Base-by-base conservation (phyloP, 768 basidiomycete species). In the Lentinula boryana region DNA sequence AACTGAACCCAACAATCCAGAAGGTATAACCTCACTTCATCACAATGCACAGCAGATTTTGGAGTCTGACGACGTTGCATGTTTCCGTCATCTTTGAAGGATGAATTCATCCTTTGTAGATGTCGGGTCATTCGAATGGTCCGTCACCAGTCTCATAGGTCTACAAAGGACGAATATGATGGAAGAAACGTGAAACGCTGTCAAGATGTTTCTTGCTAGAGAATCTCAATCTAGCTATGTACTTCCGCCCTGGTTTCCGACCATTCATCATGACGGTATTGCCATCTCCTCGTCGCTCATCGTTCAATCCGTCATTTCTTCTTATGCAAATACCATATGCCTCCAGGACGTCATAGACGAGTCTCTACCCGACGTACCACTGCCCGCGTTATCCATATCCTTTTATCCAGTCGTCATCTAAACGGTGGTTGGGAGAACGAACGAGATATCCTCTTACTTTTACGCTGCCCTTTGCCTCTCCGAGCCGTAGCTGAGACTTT, bases 321-420 rank as follows among this genome's bases (percentile, higher is more conserved):
- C 58, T 9, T 23, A 60, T 15, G 50, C 64, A n/a, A 67, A 68
- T 54, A 52, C 67, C 32, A 32, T 66, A 18, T 64, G 60, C 36
- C 46, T 68, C 23, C 67, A 68, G 49, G 67, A 68, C 53, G 61
- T 67, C 21, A 62, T 67, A 12, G 67, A 68, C 33, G 63, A 63
- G 8, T 54, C 55, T 32, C 44, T 68, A 4, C 41, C 27, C 2
- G 43, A 31, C 8, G 38, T 68, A 3, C 23, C 23, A 12, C 54
- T 66, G 1, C 9, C 41, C 16, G 23, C 50, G 13, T 15, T 51
- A 21, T 16, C 8, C 13, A 53, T 64, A 16, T 31, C 40, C 32
- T 51, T 55, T n/a, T n/a, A n/a, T 66, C 60, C 31, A 62, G 57
- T 9, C 60, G 64, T 12, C 61, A 62, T 46, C 63, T 61, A 5